Base-by-base conservation (phyloP, 2,329 filamentous ascomycete species). In the Teratosphaeriaceae sp. region DNA sequence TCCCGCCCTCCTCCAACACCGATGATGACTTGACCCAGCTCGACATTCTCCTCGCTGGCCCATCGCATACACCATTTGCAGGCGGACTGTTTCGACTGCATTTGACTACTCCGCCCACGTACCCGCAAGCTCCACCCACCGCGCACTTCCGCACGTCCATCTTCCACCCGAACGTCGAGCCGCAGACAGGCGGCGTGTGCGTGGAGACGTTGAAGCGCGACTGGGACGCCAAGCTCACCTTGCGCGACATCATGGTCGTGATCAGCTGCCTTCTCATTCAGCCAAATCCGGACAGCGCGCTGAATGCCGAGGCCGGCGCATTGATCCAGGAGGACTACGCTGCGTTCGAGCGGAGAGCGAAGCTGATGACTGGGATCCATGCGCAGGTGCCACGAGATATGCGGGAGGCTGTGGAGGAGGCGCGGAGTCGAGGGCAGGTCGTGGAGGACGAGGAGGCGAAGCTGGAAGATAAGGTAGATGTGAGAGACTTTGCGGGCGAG, bases 121-220 rank as follows among this genome's bases (percentile, higher is more conserved):
- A 80, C 51, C 73, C 73, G 9, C 59, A 61, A 29, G 60, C 61
- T 15, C 72, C 73, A 13, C 74, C 74, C 0, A 81, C 77, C 30
- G 79, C 78, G 2, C 69, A 70, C 23, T 82, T 82, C 56, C 71
- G 70, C 42, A 82, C 78, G 2, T 68, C 72, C 5, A 75, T 82
- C 49, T 82, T 77, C 70, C 79, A 82, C 51, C 79, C 79, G 0
- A 82, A 82, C 53, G 74, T 82, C 38, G 78, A 82, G 48, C 75
- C 79, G 40, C 65, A 68, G n/a, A 76, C 74, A 0, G 79, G 79
- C 4, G 73, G 73, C 1, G 76, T 82, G 2, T 82, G 79, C 47
- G 75, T 82, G 2, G 79, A 82, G 62, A 82, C 79, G 2, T 56
- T 82, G 34, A 82, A 82, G 63, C 67, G 76, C 36, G 79, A 81